Evolutionary conservation across 176 grass and related monocot species (phyloP).

Genomic region (Zizania latifolia): DNA sequence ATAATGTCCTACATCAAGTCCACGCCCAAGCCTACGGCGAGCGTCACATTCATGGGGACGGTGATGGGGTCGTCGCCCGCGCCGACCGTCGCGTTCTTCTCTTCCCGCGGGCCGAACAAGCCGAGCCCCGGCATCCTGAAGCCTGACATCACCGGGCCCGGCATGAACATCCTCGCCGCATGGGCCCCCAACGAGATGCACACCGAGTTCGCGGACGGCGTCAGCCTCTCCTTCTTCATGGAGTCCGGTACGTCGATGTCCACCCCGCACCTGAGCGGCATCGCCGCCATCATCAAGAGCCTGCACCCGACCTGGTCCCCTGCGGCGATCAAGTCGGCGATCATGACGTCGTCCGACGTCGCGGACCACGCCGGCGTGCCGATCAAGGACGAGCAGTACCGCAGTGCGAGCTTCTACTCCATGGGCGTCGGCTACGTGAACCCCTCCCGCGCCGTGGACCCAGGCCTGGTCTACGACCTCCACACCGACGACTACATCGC

Average conservation of each 20-base stretch:
- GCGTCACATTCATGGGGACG: slow-evolving; percentile 49
- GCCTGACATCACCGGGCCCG: slow-evolving; percentile 62
- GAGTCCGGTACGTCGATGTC: slow-evolving; percentile 68
- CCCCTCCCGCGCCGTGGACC: slow-evolving; percentile 53
- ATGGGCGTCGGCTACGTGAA: slow-evolving; percentile 75
- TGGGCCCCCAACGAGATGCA: slow-evolving; percentile 58
- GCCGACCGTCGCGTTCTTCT: slow-evolving; percentile 58
- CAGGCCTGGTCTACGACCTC: slow-evolving; percentile 63
- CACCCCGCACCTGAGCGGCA: slow-evolving; percentile 67
- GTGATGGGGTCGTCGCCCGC: slow-evolving; percentile 44
- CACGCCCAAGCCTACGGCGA: slow-evolving; percentile 41
- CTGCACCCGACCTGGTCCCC: slow-evolving; percentile 60
- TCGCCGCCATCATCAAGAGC: slow-evolving; percentile 64
- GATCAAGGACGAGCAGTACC: slow-evolving; percentile 57
- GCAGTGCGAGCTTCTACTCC: slow-evolving; percentile 42
- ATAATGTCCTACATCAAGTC: slow-evolving; percentile 43
- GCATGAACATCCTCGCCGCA: slow-evolving; percentile 65
- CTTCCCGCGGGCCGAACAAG: slow-evolving; percentile 52
- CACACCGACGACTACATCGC: slow-evolving; percentile 37
- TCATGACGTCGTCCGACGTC: slow-evolving; percentile 50
- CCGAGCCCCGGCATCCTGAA: slow-evolving; percentile 53
- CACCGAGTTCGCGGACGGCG: slow-evolving; percentile 33
- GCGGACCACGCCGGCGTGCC: slow-evolving; percentile 37
- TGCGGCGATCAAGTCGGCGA: slow-evolving; percentile 60
- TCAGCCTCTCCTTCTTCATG: slow-evolving; percentile 52